Conservation (phyloP, 495 filamentous ascomycete genomes). For the Filosporella fistucella region DNA sequence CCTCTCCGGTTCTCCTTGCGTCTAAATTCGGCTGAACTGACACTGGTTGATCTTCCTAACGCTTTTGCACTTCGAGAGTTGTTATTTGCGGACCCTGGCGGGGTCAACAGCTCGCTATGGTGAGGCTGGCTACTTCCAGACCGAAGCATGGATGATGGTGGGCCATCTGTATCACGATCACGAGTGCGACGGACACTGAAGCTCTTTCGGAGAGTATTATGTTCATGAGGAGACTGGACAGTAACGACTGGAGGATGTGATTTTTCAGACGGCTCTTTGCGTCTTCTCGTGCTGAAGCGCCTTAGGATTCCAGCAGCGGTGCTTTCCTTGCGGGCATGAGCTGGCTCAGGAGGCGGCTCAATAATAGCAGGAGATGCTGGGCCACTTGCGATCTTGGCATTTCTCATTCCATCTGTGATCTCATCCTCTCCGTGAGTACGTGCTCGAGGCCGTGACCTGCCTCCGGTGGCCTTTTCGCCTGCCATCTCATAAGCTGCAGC, state of each 20-base stretch:
- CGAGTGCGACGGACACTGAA: conserved; percentile 74
- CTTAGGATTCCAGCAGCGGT: conserved; percentile 82
- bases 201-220: conserved; percentile 63
- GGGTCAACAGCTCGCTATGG: conserved; percentile 68
- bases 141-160: conserved; percentile 47
- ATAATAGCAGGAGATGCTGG: conserved; percentile 52
- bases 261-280: conserved; percentile 52
- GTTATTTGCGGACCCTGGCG: conserved; percentile 56
- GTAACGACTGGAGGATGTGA: conserved; percentile 66
- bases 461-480: conserved; percentile 73
- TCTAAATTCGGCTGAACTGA: conserved; percentile 78
- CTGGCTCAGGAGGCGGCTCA: conserved; percentile 50
- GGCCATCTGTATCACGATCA: conserved; percentile 45
- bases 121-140: conserved; percentile 64
- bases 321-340: conserved; percentile 74
- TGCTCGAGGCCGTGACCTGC: conserved; percentile 76
- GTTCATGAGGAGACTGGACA: conserved; percentile 68
- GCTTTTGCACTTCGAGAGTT: conserved; percentile 56
- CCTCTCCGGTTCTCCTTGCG: conserved; percentile 57
- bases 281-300: conserved; percentile 81
- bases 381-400: conserved; percentile 51
- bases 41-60: conserved; percentile 77
- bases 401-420: conserved; percentile 69
- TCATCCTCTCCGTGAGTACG: conserved; percentile 97
- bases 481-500: conserved; percentile 72